phyloP scores from a whole-genome alignment of 2,329 filamentous ascomycete genomes.

The Zasmidium citrigriseum region DNA sequence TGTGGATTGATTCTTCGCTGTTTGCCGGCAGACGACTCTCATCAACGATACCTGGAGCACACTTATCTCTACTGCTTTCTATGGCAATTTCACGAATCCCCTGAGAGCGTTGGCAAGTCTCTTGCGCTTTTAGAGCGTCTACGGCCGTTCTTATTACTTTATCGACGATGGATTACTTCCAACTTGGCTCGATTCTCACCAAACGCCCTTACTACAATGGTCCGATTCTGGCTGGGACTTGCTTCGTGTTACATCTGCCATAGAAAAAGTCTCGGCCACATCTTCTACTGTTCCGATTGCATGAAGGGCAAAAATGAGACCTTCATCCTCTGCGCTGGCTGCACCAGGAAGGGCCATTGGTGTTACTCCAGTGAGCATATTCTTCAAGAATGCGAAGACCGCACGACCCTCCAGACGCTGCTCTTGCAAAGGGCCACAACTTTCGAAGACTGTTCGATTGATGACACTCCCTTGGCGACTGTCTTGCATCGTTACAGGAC shows the following conservation, averaged over 20 bases:
- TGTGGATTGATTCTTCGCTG: background rate
- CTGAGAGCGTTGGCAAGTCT: background rate
- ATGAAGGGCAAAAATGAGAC: background rate
- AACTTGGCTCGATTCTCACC: no score
- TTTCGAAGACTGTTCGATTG: background rate
- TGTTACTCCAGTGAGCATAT: background rate
- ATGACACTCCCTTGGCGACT: background rate
- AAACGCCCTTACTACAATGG: no score
- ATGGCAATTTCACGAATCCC: background rate
- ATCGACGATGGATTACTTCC: no score
- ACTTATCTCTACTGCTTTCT: background rate
- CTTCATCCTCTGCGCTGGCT: background rate
- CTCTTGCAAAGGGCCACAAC: background rate
- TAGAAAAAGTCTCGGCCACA: background rate
- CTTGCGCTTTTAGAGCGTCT: background rate
- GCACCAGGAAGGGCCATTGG: background rate
- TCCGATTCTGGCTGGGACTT: background rate
- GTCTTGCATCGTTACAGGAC: background rate
- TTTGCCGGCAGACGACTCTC: background rate
- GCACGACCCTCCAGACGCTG: background rate
- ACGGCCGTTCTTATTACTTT: no score
- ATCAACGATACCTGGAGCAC: background rate
- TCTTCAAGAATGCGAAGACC: background rate
- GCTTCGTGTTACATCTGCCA: background rate
- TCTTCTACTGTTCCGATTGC: background rate